Base-by-base conservation (phyloP, 371 early-diverging fungal genomes). In the Zychaea mexicana region DNA sequence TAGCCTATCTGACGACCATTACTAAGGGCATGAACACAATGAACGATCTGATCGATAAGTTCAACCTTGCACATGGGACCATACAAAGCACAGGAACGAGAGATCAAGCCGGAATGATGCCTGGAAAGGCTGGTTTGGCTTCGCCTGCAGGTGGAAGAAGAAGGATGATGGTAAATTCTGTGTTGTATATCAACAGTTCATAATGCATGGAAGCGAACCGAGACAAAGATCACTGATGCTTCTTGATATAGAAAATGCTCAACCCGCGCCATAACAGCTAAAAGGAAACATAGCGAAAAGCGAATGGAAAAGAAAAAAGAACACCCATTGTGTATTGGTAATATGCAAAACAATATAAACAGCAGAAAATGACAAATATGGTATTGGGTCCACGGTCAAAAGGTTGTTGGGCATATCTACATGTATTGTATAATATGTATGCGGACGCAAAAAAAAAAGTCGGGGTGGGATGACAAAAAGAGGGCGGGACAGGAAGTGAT, bases 21-120 rank as follows among this genome's bases (percentile, higher is more conserved):
- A 94, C 95, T 12, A 94, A 93, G 69, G 91, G 92, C 13, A 79
- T 90, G 10, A 82, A 89, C 66, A 72, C 73, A 7, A 76, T 93
- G 61, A 89, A 89, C 68, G 91, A 93, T 72, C 63, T 82, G 3
- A 60, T 79, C 8, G 83, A 82, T 60, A 82, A 82, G 57, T 76
- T 79, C 57, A 82, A 79, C 64, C 56, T 82, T 24, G 72, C 72
- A 1, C 69, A 77, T 60, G 74, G 74, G 6, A 62, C 64, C 13
- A 62, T 66, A 49, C 59, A 61, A 10, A 56, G 59, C 27, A 26
- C 54, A 26, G 62, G 62, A 33, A 24, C 45, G 10, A 42, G 36
- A 27, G 39, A 42, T 46, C 39, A 39, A 27, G 15, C 22, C 24
- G 28, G 45, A 8, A 42, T 58, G 45, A 21, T 58, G 15, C 10